These are phyloP conservation scores for Limnanthes douglasii DNA, from an alignment of 345 rosid genomes.

Conservation along the genomic window DNA sequence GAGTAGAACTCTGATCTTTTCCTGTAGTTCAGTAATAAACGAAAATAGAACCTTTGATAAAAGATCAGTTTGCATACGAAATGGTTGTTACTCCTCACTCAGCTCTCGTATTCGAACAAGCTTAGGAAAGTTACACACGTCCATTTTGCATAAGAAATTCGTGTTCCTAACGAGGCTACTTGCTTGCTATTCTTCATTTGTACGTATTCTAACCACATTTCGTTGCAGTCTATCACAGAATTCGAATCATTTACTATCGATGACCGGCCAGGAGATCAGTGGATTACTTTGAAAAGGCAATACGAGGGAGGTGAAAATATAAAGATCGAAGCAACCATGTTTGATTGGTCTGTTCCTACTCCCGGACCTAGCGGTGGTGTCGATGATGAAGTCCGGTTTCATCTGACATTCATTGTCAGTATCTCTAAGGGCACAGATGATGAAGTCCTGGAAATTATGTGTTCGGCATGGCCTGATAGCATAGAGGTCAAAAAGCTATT, in stretches of 20 bases:
- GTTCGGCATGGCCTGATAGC: slow-evolving; percentile 77
- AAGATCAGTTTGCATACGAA: too few species aligned
- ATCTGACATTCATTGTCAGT: slow-evolving; percentile 49
- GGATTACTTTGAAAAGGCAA: slow-evolving; percentile 56
- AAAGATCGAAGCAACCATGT: slow-evolving; percentile 73
- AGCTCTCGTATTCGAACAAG: too few species aligned
- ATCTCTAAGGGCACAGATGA: slow-evolving; percentile 35
- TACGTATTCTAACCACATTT: too few species aligned
- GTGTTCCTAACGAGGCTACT: too few species aligned
- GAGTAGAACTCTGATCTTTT: too few species aligned
- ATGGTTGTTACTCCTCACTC: too few species aligned
- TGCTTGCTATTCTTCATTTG: too few species aligned
- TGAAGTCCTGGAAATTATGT: slow-evolving; percentile 49
- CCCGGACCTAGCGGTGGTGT: slow-evolving; percentile 15
- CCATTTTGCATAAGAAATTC: too few species aligned
- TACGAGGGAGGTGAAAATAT: slow-evolving; percentile 55
- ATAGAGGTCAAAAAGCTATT: slow-evolving; percentile 47
- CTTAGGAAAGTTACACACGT: too few species aligned
- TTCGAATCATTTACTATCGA: slow-evolving; percentile 42
- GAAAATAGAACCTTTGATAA: too few species aligned
- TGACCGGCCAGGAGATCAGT: slow-evolving; percentile 69
- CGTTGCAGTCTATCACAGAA: slow-evolving; percentile 32
- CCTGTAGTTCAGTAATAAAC: too few species aligned
- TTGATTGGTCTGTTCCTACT: slow-evolving; percentile 50
- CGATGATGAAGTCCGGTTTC: slow-evolving; percentile 34